phyloP scores from a whole-genome alignment of 768 basidiomycete species.

The Tulasnella calospora region DNA sequence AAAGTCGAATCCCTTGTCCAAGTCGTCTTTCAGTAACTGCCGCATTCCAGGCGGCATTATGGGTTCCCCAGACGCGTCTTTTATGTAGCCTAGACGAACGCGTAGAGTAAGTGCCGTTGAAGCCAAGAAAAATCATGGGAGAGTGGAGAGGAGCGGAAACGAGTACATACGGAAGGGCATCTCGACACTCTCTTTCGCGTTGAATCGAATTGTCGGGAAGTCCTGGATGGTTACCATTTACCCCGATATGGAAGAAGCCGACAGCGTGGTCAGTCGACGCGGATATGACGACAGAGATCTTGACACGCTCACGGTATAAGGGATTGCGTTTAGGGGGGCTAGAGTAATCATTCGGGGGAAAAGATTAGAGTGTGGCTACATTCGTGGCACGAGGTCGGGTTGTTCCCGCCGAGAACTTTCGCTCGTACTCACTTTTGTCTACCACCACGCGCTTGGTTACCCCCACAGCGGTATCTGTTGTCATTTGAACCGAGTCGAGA shows the following conservation, averaged over 20 bases:
- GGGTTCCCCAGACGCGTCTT: slow-evolving; percentile 52
- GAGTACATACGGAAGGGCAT: slow-evolving; percentile 89
- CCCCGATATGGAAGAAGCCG: not conserved
- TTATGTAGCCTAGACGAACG: slow-evolving; percentile 48
- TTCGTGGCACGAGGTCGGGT: not conserved
- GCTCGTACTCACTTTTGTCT: slow-evolving; percentile 27
- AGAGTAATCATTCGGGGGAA: not conserved
- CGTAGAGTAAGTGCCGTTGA: slow-evolving; percentile 40
- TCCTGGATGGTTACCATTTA: slow-evolving; percentile 47
- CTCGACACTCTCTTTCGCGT: slow-evolving; percentile 82
- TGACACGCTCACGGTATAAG: slow-evolving; percentile 54
- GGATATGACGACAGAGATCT: not conserved
- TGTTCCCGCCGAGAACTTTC: no score
- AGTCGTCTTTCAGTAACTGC: slow-evolving; percentile 74
- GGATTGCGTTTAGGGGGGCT: slow-evolving; percentile 67
- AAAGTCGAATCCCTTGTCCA: slow-evolving; percentile 82
- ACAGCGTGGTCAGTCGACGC: not conserved
- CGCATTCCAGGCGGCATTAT: slow-evolving; percentile 87
- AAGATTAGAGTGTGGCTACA: not conserved
- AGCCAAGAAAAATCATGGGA: not conserved
- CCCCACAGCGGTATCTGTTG: slow-evolving; percentile 92
- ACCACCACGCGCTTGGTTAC: slow-evolving; percentile 44
- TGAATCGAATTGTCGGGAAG: slow-evolving; percentile 85
- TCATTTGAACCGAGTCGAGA: slow-evolving; percentile 91
- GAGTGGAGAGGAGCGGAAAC: not conserved